Conservation (phyloP, 345 rosid genomes). For the Hypericum perforatum region DNA sequence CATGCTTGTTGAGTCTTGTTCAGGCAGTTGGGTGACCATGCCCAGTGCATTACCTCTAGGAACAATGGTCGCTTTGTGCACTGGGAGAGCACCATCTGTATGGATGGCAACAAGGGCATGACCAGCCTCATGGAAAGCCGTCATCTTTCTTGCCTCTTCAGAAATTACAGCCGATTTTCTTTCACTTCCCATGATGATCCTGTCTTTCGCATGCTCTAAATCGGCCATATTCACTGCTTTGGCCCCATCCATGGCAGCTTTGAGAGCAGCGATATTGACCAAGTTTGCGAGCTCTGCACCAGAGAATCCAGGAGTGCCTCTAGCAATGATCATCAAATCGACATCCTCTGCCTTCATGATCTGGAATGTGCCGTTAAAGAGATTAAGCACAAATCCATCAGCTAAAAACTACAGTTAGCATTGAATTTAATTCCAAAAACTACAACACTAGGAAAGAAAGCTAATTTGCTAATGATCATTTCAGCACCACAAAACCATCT, state of each 20-base stretch:
- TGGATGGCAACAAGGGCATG: constrained; percentile 94
- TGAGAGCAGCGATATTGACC: constrained; percentile 82
- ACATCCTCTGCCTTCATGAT: constrained; percentile 84
- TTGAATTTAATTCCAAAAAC: too few relatives aligned
- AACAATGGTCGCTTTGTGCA: constrained; percentile 94
- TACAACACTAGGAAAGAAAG: too few relatives aligned
- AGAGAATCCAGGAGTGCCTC: constrained; percentile 96
- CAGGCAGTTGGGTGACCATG: constrained; percentile 88
- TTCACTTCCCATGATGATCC: constrained; percentile 96
- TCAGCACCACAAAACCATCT: too few relatives aligned
- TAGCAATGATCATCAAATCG: constrained; percentile 84
- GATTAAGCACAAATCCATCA: not conserved
- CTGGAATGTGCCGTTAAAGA: constrained; percentile 30
- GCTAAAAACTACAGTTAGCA: too few relatives aligned
- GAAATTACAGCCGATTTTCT: constrained; percentile 91
- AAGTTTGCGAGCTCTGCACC: constrained; percentile 95
- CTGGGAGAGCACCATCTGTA: constrained; percentile 87
- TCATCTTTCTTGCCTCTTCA: constrained; percentile 54
- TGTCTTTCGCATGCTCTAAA: constrained; percentile 89
- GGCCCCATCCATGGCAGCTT: constrained; percentile 96
- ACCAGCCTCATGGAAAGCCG: constrained; percentile 96
- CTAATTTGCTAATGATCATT: too few relatives aligned
- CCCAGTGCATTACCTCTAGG: constrained; percentile 95
- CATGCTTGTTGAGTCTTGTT: constrained; percentile 62
- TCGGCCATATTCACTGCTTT: constrained; percentile 83